These are phyloP conservation scores for Lyophyllum semitale DNA, from an alignment of 768 basidiomycete genomes.

Conservation along the genomic window DNA sequence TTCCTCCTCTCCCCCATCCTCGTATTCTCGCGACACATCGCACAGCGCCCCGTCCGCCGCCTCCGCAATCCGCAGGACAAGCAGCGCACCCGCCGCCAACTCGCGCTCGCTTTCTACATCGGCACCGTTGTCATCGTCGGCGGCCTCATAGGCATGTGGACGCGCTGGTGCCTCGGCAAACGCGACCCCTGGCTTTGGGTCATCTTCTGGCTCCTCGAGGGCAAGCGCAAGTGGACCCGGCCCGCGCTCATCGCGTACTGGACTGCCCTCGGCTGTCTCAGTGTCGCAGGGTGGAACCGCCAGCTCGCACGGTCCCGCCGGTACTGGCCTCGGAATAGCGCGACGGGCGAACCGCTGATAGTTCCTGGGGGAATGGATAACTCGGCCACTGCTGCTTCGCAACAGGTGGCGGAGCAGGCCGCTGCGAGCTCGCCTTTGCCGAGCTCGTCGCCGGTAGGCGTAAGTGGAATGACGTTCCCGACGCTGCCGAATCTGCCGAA, in stretches of 20 bases:
- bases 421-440: neutral
- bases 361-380: conserved; percentile 26
- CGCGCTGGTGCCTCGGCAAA: conserved; percentile 79
- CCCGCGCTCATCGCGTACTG: conserved; percentile 83
- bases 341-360: conserved; percentile 35
- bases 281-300: conserved; percentile 93
- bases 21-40: conserved; percentile 88
- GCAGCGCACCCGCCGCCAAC: conserved; percentile 73
- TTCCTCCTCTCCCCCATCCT: conserved; percentile 94
- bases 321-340: conserved; percentile 52
- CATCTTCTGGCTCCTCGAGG: conserved; percentile 76
- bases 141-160: conserved; percentile 89
- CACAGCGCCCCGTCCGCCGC: conserved; percentile 80
- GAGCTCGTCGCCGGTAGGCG: conserved; percentile 11
- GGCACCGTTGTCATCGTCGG: conserved; percentile 78
- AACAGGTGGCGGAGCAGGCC: conserved; percentile 1
- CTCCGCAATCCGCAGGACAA: conserved; percentile 86
- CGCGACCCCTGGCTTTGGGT: conserved; percentile 90
- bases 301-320: conserved; percentile 80
- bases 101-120: conserved; percentile 83
- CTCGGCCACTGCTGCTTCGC: conserved; percentile 3
- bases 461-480: conserved; percentile 41
- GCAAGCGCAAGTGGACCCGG: conserved; percentile 76
- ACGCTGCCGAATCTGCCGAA: conserved; percentile 48
- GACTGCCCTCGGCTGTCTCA: conserved; percentile 76